These are phyloP conservation scores for Fraxinus excelsior DNA, from an alignment of 257 asterid genomes.

Conservation along the genomic window DNA sequence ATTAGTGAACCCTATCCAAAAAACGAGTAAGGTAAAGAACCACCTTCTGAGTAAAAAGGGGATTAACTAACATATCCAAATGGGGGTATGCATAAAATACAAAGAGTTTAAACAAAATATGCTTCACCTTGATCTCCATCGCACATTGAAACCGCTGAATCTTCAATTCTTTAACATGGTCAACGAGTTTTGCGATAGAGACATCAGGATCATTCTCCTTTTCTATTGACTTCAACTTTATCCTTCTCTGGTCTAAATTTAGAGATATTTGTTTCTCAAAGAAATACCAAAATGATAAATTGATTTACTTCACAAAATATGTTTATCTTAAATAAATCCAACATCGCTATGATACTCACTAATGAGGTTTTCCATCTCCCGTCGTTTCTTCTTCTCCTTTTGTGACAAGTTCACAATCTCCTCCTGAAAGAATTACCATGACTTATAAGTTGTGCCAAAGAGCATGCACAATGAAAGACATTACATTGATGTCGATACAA, in stretches of 20 bases:
- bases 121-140: constrained; percentile 63
- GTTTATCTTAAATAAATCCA: constrained; percentile 5
- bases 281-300: background rate
- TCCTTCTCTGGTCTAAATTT: constrained; percentile 53
- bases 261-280: constrained; percentile 17
- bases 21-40: constrained; percentile 18
- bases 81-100: too few relatives aligned
- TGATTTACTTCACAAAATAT: constrained; percentile 14
- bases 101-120: too few relatives aligned
- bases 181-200: constrained; percentile 47
- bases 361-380: constrained; percentile 54
- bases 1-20: constrained; percentile 59
- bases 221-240: constrained; percentile 56
- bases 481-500: background rate
- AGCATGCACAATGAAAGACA: background rate
- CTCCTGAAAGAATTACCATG: constrained; percentile 53
- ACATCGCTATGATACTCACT: constrained; percentile 55
- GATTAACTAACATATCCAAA: constrained; percentile 6
- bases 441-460: constrained; percentile 24
- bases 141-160: constrained; percentile 54
- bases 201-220: constrained; percentile 64
- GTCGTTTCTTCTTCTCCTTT: constrained; percentile 49
- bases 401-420: constrained; percentile 44
- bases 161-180: constrained; percentile 61
- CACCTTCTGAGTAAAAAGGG: constrained; percentile 28